phyloP scores from a whole-genome alignment of 768 basidiomycete genomes.

The Rhizopogon vinicolor region DNA sequence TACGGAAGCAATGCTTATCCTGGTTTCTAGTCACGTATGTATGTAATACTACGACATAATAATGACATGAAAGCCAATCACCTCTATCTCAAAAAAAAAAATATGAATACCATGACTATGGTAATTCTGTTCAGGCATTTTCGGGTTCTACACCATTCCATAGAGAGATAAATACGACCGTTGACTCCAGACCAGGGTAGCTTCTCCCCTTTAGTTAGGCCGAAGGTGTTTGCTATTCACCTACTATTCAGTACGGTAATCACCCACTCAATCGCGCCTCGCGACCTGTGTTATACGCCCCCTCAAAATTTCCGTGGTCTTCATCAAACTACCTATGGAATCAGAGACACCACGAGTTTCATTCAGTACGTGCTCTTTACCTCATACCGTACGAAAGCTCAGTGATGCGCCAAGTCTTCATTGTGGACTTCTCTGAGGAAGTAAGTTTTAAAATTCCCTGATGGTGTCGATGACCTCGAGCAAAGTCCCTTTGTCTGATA shows the following conservation, averaged over 20 bases:
- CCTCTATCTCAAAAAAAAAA: neutral
- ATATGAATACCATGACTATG: neutral
- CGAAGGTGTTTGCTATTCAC: neutral
- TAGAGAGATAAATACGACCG: neutral
- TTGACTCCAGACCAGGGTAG: neutral
- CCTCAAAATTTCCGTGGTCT: neutral
- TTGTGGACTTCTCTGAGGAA: constrained; percentile 76
- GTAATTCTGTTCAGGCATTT: constrained; percentile 1
- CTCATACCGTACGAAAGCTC: constrained; percentile 4
- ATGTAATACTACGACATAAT: constrained; percentile 2
- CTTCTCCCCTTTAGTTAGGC: neutral
- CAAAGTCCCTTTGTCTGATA: constrained; percentile 18
- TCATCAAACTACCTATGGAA: constrained; percentile 28
- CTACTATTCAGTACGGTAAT: neutral
- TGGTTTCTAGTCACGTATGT: neutral
- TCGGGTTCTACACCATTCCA: neutral
- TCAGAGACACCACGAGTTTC: constrained; percentile 58
- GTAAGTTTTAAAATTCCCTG: constrained; percentile 29
- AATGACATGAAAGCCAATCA: neutral
- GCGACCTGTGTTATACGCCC: neutral
- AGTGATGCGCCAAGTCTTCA: constrained; percentile 49
- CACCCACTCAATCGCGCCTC: neutral
- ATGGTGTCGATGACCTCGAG: neutral
- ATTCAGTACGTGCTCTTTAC: constrained; percentile 55
- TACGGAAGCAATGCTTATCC: constrained; percentile 3